phyloP scores from a whole-genome alignment of 768 basidiomycete genomes.

The Tricholoma flavovirens region DNA sequence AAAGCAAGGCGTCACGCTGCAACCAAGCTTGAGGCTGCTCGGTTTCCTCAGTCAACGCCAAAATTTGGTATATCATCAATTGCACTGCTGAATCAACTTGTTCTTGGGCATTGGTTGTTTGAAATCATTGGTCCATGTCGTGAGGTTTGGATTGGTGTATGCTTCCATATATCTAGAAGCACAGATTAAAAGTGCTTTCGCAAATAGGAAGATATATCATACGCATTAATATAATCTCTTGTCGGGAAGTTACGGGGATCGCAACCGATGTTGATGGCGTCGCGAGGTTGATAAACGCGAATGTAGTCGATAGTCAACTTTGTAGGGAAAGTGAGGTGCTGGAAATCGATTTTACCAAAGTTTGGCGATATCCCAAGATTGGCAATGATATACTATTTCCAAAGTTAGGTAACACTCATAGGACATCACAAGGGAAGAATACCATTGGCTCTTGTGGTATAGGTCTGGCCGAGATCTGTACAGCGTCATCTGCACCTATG shows the following conservation, averaged over 20 bases:
- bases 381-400: slow-evolving; percentile 66
- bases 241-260: slow-evolving; percentile 65
- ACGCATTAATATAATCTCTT: slow-evolving; percentile 62
- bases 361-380: slow-evolving; percentile 81
- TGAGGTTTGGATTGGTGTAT: slow-evolving; percentile 64
- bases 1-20: not conserved
- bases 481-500: slow-evolving; percentile 53
- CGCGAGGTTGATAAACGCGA: slow-evolving; percentile 66
- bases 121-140: slow-evolving; percentile 47
- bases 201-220: slow-evolving; percentile 10
- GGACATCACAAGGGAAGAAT: slow-evolving; percentile 14
- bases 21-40: not conserved
- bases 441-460: slow-evolving; percentile 87
- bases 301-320: slow-evolving; percentile 43
- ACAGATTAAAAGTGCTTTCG: not conserved
- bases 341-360: slow-evolving; percentile 70
- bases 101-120: slow-evolving; percentile 59
- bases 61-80: slow-evolving; percentile 15
- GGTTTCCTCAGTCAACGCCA: not conserved
- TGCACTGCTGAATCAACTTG: slow-evolving; percentile 34
- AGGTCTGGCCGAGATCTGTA: slow-evolving; percentile 59
- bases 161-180: slow-evolving; percentile 49
- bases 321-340: slow-evolving; percentile 63
- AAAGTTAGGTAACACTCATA: not conserved
- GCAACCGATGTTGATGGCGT: slow-evolving; percentile 67